phyloP scores from a whole-genome alignment of 495 filamentous ascomycete species.

The Neurospora intermedia region DNA sequence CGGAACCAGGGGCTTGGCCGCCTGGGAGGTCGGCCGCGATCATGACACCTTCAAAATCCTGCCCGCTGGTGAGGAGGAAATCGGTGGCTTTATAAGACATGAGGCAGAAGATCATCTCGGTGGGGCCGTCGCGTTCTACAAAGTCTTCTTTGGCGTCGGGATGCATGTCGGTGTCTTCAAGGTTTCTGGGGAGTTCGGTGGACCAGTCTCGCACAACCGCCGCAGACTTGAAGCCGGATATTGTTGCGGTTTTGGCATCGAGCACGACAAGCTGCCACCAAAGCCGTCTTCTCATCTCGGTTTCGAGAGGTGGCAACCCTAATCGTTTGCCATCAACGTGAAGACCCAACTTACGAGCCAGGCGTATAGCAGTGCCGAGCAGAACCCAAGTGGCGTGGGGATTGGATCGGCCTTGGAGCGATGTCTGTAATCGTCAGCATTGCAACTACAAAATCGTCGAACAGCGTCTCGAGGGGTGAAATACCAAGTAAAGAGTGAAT shows the following conservation, averaged over 20 bases:
- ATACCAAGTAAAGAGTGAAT: slow-evolving; percentile 42
- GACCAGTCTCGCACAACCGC: slow-evolving; percentile 36
- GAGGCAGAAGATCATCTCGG: slow-evolving; percentile 61
- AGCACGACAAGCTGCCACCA: slow-evolving; percentile 69
- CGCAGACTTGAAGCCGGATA: slow-evolving; percentile 54
- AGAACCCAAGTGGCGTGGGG: slow-evolving; percentile 41
- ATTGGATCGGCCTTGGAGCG: slow-evolving; percentile 41
- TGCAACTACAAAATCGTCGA: neutral
- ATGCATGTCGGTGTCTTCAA: slow-evolving; percentile 49
- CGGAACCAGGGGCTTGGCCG: slow-evolving; percentile 7
- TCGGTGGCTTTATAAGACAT: slow-evolving; percentile 40
- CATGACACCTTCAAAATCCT: slow-evolving; percentile 32
- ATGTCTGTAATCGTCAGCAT: slow-evolving; percentile 27
- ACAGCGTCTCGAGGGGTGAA: slow-evolving; percentile 1
- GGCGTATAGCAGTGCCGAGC: slow-evolving; percentile 47
- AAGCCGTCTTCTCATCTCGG: slow-evolving; percentile 56
- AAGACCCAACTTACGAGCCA: slow-evolving; percentile 64
- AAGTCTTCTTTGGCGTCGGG: slow-evolving; percentile 45
- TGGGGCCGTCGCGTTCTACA: slow-evolving; percentile 43
- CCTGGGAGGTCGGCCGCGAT: slow-evolving; percentile 25
- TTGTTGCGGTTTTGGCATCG: slow-evolving; percentile 45
- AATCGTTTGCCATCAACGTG: slow-evolving; percentile 60
- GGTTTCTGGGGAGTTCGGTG: slow-evolving; percentile 40
- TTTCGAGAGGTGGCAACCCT: slow-evolving; percentile 52
- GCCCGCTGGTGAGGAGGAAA: slow-evolving; percentile 32